phyloP scores from a whole-genome alignment of 2,329 filamentous ascomycete species.

The Podosphaera xanthii region DNA sequence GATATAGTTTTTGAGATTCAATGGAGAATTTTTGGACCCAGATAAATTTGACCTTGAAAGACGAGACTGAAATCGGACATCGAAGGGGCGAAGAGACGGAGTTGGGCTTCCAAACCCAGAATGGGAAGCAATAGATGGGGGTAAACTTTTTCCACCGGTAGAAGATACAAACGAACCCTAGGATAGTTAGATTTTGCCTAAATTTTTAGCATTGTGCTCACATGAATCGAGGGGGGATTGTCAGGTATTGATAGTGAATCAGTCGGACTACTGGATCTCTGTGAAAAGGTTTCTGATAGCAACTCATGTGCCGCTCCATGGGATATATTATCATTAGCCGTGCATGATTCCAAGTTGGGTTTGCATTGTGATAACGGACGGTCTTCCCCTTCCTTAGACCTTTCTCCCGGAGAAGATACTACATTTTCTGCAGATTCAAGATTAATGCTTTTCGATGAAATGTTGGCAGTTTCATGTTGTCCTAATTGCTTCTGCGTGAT shows the following conservation, averaged over 20 bases:
- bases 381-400: constrained; percentile 3
- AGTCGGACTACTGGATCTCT: constrained; percentile 40
- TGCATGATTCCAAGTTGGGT: constrained; percentile 6
- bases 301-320: constrained; percentile 29
- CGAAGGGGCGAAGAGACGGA: constrained; percentile 65
- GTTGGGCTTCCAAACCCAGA: constrained; percentile 45
- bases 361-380: no score
- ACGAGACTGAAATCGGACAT: constrained; percentile 78
- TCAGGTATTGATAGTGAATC: constrained; percentile 57
- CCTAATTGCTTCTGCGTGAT: background rate
- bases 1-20: constrained; percentile 41
- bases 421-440: no score
- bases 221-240: constrained; percentile 65
- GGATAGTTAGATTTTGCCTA: constrained; percentile 1
- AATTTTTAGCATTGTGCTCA: constrained; percentile 19
- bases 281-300: constrained; percentile 25
- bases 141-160: constrained; percentile 50
- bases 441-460: no score
- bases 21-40: constrained; percentile 43
- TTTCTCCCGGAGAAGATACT: no score
- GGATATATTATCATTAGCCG: constrained; percentile 18
- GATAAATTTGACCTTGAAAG: constrained; percentile 34
- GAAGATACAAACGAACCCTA: constrained; percentile 40
- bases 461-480: constrained; percentile 9
- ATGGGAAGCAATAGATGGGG: constrained; percentile 45